Conservation (phyloP, 805 yeast genomes). For the Pichia rugopelliculosa region DNA sequence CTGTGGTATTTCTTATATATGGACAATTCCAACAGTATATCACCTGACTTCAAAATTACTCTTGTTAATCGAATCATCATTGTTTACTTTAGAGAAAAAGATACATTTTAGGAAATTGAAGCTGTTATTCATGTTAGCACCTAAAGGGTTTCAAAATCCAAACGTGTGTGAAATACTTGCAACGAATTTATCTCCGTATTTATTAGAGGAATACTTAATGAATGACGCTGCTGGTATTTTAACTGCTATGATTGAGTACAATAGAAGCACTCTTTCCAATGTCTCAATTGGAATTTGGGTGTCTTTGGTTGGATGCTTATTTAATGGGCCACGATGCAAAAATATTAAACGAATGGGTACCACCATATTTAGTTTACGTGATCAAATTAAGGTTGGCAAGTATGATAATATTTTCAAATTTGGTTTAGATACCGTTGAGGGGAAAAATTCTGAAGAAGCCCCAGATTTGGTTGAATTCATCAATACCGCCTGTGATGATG, state of each 20-base stretch:
- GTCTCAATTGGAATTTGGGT: background rate
- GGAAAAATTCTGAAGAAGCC: background rate
- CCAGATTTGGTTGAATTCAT: constrained; percentile 1
- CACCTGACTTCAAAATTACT: constrained; percentile 34
- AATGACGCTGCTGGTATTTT: constrained; percentile 27
- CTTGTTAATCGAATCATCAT: constrained; percentile 17
- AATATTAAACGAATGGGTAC: background rate
- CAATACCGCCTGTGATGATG: background rate
- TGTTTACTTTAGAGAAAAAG: constrained; percentile 20
- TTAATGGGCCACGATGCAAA: background rate
- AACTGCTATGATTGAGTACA: constrained; percentile 10
- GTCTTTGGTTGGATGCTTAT: background rate
- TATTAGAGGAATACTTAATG: constrained; percentile 15
- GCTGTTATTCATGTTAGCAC: constrained; percentile 27
- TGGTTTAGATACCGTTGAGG: background rate
- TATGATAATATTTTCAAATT: background rate
- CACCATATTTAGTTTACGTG: background rate
- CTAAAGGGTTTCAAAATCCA: constrained; percentile 10
- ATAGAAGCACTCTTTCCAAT: background rate
- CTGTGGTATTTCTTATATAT: constrained; percentile 19
- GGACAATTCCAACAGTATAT: constrained; percentile 31
- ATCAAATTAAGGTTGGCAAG: background rate
- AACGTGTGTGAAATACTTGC: constrained; percentile 14
- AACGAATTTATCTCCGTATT: constrained; percentile 10
- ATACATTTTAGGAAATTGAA: constrained; percentile 32